Evolutionary conservation across 352 stramenopile genomes (phyloP).

Genomic region (Pythium periplocum): DNA sequence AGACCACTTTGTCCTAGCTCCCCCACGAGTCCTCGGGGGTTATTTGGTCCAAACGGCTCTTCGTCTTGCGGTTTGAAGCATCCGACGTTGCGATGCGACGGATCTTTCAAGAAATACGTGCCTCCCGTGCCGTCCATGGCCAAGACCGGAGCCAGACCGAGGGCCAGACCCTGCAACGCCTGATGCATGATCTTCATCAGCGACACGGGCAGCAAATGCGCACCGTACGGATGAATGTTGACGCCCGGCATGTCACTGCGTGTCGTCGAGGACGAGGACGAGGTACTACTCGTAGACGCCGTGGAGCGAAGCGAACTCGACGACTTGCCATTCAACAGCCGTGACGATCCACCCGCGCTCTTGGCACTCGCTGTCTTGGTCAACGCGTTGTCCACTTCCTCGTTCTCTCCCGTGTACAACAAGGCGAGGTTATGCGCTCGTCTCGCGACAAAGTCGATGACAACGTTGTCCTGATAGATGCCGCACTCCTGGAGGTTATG

Average conservation of each 20-base stretch:
- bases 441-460: constrained; percentile 73
- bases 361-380: constrained; percentile 11
- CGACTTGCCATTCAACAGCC: background rate
- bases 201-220: constrained; percentile 61
- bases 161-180: constrained; percentile 84
- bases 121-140: constrained; percentile 96
- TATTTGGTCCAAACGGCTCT: constrained; percentile 97
- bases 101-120: constrained; percentile 97
- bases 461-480: constrained; percentile 77
- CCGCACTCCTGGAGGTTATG: constrained; percentile 81
- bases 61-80: constrained; percentile 99
- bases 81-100: constrained; percentile 89
- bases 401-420: constrained; percentile 18
- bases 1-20: constrained; percentile 73
- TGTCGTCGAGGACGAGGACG: background rate
- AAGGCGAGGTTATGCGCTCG: constrained; percentile 50
- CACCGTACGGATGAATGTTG: constrained; percentile 76
- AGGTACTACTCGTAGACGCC: background rate
- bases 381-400: constrained; percentile 4
- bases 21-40: constrained; percentile 92
- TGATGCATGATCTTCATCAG: constrained; percentile 85
- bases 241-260: constrained; percentile 42
- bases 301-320: background rate
- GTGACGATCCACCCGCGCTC: background rate
- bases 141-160: constrained; percentile 89